Percentiles rank a stretch among this genome's conserved stretches.
phyloP scores from a whole-genome alignment of 768 basidiomycete species.

The Mycena alexandri region DNA sequence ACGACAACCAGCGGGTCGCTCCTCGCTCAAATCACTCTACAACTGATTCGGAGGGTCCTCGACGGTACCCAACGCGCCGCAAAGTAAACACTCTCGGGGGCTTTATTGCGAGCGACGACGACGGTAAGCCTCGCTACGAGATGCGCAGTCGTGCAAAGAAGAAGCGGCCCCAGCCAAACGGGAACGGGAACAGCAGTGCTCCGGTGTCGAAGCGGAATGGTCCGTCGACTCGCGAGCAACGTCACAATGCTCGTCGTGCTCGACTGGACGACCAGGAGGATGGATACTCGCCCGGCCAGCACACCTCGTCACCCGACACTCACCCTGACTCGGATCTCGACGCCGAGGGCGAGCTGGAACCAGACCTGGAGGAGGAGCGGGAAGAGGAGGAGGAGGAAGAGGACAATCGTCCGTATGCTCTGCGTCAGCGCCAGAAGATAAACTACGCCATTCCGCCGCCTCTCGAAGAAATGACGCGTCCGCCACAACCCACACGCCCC shows the following conservation, averaged over 20 bases:
- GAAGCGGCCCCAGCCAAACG: slow-evolving; percentile 30
- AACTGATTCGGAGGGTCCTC: slow-evolving; percentile 40
- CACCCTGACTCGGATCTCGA: slow-evolving; percentile 57
- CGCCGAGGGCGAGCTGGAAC: slow-evolving; percentile 52
- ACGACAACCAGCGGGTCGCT: slow-evolving; percentile 36
- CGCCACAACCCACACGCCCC: slow-evolving; percentile 47
- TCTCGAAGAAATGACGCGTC: slow-evolving; percentile 74
- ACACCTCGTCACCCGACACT: slow-evolving; percentile 53
- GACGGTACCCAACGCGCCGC: slow-evolving; percentile 36
- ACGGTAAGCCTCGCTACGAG: slow-evolving; percentile 54
- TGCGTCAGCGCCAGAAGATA: slow-evolving; percentile 75
- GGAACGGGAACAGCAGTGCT: slow-evolving; percentile 30
- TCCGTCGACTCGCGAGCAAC: slow-evolving; percentile 42
- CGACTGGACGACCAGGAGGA: slow-evolving; percentile 58
- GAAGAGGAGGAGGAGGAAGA: slow-evolving; percentile 55
- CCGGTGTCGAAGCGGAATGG: slow-evolving; percentile 31
- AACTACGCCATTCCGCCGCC: slow-evolving; percentile 89
- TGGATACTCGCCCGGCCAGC: slow-evolving; percentile 69
- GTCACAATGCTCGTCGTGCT: slow-evolving; percentile 60
- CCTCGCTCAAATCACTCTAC: slow-evolving; percentile 19
- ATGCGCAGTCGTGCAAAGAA: slow-evolving; percentile 54
- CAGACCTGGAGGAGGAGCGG: slow-evolving; percentile 52
- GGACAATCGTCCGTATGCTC: slow-evolving; percentile 68
- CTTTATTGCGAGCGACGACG: slow-evolving; percentile 61
- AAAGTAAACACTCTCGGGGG: slow-evolving; percentile 44